phyloP scores from a whole-genome alignment of 208 protist genomes.

The Acanthamoeba polyphaga region DNA sequence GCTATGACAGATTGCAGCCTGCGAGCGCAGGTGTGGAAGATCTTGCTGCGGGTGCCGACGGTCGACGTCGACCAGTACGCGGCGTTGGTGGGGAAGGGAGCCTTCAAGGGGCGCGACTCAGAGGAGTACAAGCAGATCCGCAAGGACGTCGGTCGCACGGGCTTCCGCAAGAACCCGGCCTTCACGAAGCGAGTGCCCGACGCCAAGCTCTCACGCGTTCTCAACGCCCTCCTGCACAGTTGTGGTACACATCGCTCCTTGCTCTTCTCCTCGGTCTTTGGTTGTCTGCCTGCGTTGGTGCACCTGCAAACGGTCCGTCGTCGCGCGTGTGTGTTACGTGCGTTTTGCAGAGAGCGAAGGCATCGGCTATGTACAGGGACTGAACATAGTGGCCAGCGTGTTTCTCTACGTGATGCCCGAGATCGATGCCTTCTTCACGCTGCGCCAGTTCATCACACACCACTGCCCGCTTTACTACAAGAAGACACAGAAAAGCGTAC shows the following conservation, averaged over 20 bases:
- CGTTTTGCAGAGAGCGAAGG: background rate
- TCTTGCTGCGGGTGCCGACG: constrained; percentile 82
- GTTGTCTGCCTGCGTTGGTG: background rate
- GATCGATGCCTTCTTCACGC: constrained; percentile 88
- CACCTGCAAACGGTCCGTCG: background rate
- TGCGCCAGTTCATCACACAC: constrained; percentile 79
- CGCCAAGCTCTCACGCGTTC: constrained; percentile 79
- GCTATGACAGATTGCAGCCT: constrained; percentile 78
- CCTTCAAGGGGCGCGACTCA: constrained; percentile 69
- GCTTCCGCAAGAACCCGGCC: constrained; percentile 77
- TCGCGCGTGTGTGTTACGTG: background rate
- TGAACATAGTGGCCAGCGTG: constrained; percentile 87
- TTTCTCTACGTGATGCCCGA: constrained; percentile 91
- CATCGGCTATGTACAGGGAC: constrained; percentile 89
- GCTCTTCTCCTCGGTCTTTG: background rate
- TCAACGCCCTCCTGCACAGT: constrained; percentile 85
- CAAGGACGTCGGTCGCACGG: constrained; percentile 85
- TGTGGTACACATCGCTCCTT: background rate
- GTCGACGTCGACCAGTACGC: constrained; percentile 82
- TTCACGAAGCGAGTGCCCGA: constrained; percentile 83
- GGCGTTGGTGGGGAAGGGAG: constrained; percentile 78
- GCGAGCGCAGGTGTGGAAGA: constrained; percentile 87
- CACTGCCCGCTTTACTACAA: constrained; percentile 83
- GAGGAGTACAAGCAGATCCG: constrained; percentile 68
- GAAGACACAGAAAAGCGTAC: background rate